Evolutionary conservation across 345 rosid species (phyloP).

Genomic region (Cardamine chenopodiifolia): DNA sequence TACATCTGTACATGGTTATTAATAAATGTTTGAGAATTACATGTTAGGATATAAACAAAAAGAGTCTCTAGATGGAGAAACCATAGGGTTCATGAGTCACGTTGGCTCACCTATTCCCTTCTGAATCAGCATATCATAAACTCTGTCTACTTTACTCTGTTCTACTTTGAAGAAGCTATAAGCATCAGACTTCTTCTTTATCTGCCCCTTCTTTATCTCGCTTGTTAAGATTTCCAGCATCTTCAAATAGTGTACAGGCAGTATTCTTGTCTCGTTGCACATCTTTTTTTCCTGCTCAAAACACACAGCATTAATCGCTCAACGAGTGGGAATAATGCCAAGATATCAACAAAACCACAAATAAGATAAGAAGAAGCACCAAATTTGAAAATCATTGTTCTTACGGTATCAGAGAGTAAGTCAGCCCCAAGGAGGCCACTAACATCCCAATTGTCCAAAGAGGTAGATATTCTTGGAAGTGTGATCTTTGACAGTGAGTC

Average conservation of each 20-base stretch:
- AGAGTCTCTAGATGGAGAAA: not conserved
- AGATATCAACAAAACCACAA: constrained; percentile 4
- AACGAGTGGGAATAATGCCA: not conserved
- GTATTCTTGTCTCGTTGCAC: constrained; percentile 68
- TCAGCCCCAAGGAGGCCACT: constrained; percentile 68
- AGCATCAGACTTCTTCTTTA: constrained; percentile 78
- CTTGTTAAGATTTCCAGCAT: constrained; percentile 69
- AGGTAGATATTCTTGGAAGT: constrained; percentile 42
- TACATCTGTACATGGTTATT: constrained; percentile 24
- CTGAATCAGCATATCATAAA: constrained; percentile 75
- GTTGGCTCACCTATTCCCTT: constrained; percentile 58
- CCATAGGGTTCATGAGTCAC: constrained; percentile 42
- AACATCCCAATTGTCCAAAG: constrained; percentile 73
- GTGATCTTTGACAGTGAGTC: constrained; percentile 46
- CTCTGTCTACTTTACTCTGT: constrained; percentile 72
- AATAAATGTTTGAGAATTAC: constrained; percentile 17
- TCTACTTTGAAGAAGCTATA: constrained; percentile 78
- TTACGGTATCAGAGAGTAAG: constrained; percentile 76
- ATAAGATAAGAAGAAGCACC: constrained; percentile 11
- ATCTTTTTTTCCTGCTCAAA: constrained; percentile 68
- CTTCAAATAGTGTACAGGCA: constrained; percentile 83
- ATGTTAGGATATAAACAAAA: constrained; percentile 22
- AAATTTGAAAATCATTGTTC: constrained; percentile 24
- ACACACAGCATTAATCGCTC: constrained; percentile 23
- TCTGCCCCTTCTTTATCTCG: constrained; percentile 65